Percentiles rank a stretch among this genome's conserved stretches.
These are phyloP conservation scores for Fomitopsis pulvina DNA, from an alignment of 768 basidiomycete species.

Conservation along the genomic window DNA sequence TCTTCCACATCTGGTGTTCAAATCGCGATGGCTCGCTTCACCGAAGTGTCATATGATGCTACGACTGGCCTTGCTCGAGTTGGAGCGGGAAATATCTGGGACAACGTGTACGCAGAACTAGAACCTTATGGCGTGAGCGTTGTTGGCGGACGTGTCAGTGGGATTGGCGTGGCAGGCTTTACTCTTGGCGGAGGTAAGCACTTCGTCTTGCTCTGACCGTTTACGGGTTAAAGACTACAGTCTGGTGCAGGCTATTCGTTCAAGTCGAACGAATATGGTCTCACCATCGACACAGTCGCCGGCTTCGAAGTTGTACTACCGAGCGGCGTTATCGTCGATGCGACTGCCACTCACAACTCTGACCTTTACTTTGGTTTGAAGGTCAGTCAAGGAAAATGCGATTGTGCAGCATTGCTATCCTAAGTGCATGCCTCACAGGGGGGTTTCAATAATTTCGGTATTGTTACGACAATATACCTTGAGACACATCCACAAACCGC, in stretches of 20 bases:
- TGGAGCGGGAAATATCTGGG: neutral
- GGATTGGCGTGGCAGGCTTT: constrained; percentile 55
- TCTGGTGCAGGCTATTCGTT: neutral
- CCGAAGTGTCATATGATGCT: neutral
- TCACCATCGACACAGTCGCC: constrained; percentile 4
- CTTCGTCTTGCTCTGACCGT: neutral
- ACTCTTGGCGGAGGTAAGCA: constrained; percentile 24
- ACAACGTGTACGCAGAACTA: constrained; percentile 45
- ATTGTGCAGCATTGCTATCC: no score
- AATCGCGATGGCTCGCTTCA: constrained; percentile 14
- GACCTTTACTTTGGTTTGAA: constrained; percentile 35
- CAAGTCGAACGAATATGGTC: constrained; percentile 28
- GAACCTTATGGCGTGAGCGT: constrained; percentile 38
- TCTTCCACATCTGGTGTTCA: constrained; percentile 22
- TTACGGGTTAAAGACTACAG: neutral
- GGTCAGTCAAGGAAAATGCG: constrained; percentile 25
- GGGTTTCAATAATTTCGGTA: constrained; percentile 57
- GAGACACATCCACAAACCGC: constrained; percentile 46
- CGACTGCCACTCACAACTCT: constrained; percentile 24
- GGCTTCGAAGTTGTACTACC: constrained; percentile 50
- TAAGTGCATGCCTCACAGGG: no score
- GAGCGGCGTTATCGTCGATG: constrained; percentile 31
- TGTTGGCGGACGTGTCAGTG: constrained; percentile 46
- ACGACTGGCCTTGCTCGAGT: neutral
- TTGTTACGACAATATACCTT: constrained; percentile 53